Percentiles rank a stretch among this genome's conserved stretches.
These are phyloP conservation scores for Delitschia confertaspora DNA, from an alignment of 495 filamentous ascomycete genomes.

Conservation along the genomic window DNA sequence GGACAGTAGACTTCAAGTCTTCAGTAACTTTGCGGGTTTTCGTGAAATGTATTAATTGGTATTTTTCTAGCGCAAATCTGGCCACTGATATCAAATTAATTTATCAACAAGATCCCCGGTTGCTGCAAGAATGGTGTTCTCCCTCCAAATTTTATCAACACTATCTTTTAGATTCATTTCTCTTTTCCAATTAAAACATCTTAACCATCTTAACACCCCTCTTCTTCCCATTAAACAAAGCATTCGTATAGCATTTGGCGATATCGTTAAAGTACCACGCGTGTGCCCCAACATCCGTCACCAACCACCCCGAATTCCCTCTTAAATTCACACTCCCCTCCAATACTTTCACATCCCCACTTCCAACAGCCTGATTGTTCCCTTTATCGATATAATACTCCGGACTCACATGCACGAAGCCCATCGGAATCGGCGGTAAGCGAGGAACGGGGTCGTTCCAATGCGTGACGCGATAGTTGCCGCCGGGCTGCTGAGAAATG, in stretches of 20 bases:
- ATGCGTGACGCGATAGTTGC: conserved; percentile 62
- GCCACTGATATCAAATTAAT: too few relatives aligned
- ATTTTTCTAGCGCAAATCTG: too few relatives aligned
- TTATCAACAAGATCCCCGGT: too few relatives aligned
- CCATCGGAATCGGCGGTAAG: conserved; percentile 47
- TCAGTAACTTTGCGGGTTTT: too few relatives aligned
- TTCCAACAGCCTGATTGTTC: conserved; percentile 35
- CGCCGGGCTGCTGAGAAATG: conserved; percentile 46
- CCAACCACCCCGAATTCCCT: conserved; percentile 41
- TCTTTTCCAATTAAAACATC: conserved; percentile 2
- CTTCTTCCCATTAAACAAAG: not conserved
- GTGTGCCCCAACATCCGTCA: conserved; percentile 35
- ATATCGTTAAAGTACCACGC: conserved; percentile 41
- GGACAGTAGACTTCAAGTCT: too few relatives aligned
- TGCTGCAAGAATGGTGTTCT: too few relatives aligned
- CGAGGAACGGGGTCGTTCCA: conserved; percentile 57
- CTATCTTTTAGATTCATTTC: too few relatives aligned
- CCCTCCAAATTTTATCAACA: too few relatives aligned
- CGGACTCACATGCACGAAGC: conserved; percentile 56
- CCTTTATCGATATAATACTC: conserved; percentile 56
- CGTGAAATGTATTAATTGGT: too few relatives aligned
- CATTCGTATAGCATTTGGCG: conserved; percentile 3
- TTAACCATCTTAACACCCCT: not conserved
- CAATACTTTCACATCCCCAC: conserved; percentile 37
- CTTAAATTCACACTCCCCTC: conserved; percentile 33